phyloP scores from a whole-genome alignment of 148 eudicot genomes.

The Silene uniflora region DNA sequence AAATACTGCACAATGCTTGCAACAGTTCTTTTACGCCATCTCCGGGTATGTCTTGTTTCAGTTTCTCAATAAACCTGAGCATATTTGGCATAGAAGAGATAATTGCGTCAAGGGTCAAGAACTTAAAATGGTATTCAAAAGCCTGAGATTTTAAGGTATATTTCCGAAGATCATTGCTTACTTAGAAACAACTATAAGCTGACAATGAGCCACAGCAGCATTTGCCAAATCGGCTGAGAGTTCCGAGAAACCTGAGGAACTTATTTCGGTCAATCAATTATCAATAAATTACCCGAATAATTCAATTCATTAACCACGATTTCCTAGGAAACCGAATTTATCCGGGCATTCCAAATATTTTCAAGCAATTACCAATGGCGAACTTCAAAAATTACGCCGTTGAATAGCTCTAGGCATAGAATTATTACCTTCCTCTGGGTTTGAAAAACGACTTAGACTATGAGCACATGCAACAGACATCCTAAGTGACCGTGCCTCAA shows the following conservation, averaged over 20 bases:
- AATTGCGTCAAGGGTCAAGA: not conserved
- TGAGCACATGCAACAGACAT: constrained; percentile 80
- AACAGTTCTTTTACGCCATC: constrained; percentile 75
- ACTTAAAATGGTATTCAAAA: not conserved
- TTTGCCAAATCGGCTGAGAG: constrained; percentile 76
- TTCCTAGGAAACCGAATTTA: too few species aligned
- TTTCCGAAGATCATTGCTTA: constrained; percentile 29
- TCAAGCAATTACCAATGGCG: too few species aligned
- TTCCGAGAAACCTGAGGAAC: constrained; percentile 69
- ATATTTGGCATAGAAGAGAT: not conserved
- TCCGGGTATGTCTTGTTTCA: constrained; percentile 78
- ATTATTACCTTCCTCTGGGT: constrained; percentile 73
- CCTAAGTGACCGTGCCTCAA: constrained; percentile 87
- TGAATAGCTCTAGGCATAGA: not conserved
- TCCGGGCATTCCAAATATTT: too few species aligned
- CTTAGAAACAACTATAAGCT: constrained; percentile 89
- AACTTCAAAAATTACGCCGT: not conserved
- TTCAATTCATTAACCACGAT: too few species aligned
- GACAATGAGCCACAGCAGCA: constrained; percentile 89
- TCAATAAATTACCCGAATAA: too few species aligned
- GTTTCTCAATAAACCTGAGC: constrained; percentile 66
- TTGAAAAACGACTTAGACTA: constrained; percentile 59
- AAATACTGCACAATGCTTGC: constrained; percentile 65
- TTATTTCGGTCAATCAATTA: too few species aligned
- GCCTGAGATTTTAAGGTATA: not conserved